Conservation (phyloP, 495 filamentous ascomycete species). For the Pseudevernia furfuracea region DNA sequence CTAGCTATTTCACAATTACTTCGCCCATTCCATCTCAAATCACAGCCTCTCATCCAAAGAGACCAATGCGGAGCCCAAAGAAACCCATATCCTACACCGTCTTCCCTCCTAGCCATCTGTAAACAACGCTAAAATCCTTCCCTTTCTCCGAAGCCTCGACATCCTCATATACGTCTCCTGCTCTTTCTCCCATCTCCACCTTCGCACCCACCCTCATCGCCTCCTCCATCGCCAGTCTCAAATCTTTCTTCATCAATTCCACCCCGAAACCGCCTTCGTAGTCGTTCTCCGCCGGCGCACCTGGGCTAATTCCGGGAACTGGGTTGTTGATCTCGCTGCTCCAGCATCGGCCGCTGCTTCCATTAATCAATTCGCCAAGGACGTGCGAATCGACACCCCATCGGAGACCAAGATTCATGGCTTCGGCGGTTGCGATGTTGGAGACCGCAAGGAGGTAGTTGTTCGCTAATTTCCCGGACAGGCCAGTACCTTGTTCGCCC, state of each 20-base stretch:
- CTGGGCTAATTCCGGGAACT: slow-evolving; percentile 60
- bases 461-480: slow-evolving; percentile 74
- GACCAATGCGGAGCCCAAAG: background rate
- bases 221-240: slow-evolving; percentile 60
- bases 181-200: slow-evolving; percentile 56
- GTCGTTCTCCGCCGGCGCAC: slow-evolving; percentile 55
- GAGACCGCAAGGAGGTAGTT: slow-evolving; percentile 76
- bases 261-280: slow-evolving; percentile 71
- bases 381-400: slow-evolving; percentile 65
- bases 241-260: slow-evolving; percentile 67
- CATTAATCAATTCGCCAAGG: slow-evolving; percentile 67
- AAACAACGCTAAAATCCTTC: slow-evolving; percentile 81
- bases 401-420: slow-evolving; percentile 73
- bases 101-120: slow-evolving; percentile 56
- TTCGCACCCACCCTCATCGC: slow-evolving; percentile 59
- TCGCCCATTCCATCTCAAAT: background rate
- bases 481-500: slow-evolving; percentile 62
- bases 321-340: slow-evolving; percentile 78
- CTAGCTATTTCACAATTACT: background rate
- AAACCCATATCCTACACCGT: background rate
- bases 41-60: background rate
- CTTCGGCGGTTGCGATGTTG: slow-evolving; percentile 77
- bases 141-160: slow-evolving; percentile 56
- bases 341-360: slow-evolving; percentile 72
- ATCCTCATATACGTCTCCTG: slow-evolving; percentile 59